These are phyloP conservation scores for Neonectria magnoliae DNA, from an alignment of 2,329 filamentous ascomycete species.

Conservation along the genomic window DNA sequence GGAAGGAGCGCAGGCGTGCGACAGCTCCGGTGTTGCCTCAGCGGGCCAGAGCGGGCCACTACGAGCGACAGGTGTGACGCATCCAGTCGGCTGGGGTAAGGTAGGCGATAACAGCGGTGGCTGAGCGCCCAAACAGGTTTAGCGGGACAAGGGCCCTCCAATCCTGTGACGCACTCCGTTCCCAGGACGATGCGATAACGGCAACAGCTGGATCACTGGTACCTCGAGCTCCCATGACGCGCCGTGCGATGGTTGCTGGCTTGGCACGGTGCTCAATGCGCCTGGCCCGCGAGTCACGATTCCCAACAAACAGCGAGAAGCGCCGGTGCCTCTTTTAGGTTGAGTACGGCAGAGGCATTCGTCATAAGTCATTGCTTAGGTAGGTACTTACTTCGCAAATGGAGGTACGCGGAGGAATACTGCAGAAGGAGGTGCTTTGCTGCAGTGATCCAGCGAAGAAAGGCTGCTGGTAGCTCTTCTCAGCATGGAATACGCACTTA, in stretches of 20 bases:
- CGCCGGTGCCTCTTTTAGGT: slow-evolving; percentile 24
- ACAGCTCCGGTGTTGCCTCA: slow-evolving; percentile 48
- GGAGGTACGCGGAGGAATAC: not conserved
- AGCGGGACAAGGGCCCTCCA: slow-evolving; percentile 32
- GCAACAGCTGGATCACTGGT: slow-evolving; percentile 33
- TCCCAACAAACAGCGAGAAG: slow-evolving; percentile 26
- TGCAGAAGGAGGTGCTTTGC: not conserved
- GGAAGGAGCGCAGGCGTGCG: slow-evolving; percentile 37
- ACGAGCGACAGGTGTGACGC: slow-evolving; percentile 46
- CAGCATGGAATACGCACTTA: not conserved
- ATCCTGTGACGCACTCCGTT: slow-evolving; percentile 41
- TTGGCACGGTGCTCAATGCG: slow-evolving; percentile 27
- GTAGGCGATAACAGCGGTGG: slow-evolving; percentile 46
- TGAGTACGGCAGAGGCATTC: not conserved
- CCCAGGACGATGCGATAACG: slow-evolving; percentile 49
- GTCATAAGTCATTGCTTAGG: too few relatives aligned
- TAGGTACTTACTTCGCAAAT: not conserved
- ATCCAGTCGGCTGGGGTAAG: slow-evolving; percentile 44
- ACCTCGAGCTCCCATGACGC: slow-evolving; percentile 41
- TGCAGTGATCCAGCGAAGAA: not conserved
- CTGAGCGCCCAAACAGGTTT: slow-evolving; percentile 37
- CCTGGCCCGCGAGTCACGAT: slow-evolving; percentile 27
- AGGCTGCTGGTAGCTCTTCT: slow-evolving; percentile 1
- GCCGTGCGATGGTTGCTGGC: slow-evolving; percentile 26
- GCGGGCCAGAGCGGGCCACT: slow-evolving; percentile 39